Conservation (phyloP, 139 green algal species). For the Ulvella scutata region DNA sequence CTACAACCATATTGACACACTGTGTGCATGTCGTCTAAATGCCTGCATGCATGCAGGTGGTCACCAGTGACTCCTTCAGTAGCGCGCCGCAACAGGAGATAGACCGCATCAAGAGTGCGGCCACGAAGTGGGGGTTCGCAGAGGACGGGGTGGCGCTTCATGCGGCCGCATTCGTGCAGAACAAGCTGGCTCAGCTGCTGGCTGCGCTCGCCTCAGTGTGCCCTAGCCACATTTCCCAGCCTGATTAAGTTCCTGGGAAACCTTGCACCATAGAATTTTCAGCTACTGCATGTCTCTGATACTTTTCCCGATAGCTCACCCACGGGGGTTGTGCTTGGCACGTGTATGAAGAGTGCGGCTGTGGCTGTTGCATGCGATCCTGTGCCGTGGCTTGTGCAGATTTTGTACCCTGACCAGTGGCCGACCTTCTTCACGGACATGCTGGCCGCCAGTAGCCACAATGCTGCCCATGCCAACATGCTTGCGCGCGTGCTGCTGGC, state of each 20-base stretch:
- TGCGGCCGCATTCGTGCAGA: slow-evolving; percentile 62
- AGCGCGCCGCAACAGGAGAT: neutral
- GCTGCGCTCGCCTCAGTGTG: slow-evolving; percentile 27
- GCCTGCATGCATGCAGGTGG: no score
- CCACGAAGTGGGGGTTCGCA: neutral
- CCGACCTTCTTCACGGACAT: slow-evolving; percentile 77
- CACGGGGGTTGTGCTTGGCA: neutral
- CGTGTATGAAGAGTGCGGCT: neutral
- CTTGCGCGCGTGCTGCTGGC: slow-evolving; percentile 70
- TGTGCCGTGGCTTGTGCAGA: slow-evolving; percentile 10
- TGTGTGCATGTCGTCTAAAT: no score
- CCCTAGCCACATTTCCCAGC: no score
- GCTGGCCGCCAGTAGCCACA: slow-evolving; percentile 27
- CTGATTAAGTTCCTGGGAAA: no score
- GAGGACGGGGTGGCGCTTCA: neutral
- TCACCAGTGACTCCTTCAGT: neutral
- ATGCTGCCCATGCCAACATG: slow-evolving; percentile 64
- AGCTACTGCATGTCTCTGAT: neutral
- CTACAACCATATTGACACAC: no score
- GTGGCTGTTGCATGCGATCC: neutral
- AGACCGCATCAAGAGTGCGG: slow-evolving; percentile 2
- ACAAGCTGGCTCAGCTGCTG: slow-evolving; percentile 85
- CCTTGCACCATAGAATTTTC: no score
- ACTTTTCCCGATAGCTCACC: neutral
- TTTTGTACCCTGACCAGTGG: slow-evolving; percentile 72